These are phyloP conservation scores for Lathyrus tuberosus DNA, from an alignment of 306 rosid species.

Conservation along the genomic window DNA sequence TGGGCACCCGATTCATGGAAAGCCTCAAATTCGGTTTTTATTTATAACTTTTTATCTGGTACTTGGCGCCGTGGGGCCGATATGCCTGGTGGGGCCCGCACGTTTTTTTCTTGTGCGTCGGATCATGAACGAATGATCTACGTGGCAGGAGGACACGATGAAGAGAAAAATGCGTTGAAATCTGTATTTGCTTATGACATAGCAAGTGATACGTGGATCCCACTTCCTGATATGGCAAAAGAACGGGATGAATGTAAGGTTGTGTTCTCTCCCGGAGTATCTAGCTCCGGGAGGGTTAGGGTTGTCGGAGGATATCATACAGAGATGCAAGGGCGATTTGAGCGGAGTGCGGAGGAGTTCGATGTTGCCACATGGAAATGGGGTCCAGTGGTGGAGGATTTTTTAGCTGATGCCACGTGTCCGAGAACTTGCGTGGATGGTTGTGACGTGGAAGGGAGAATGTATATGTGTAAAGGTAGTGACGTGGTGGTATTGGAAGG, in stretches of 20 bases:
- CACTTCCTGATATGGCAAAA: conserved; percentile 55
- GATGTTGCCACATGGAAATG: conserved; percentile 52
- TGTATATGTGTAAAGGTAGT: conserved; percentile 50
- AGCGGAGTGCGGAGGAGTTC: conserved; percentile 59
- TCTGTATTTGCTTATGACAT: conserved; percentile 63
- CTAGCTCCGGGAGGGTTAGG: conserved; percentile 35
- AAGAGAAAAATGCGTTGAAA: conserved; percentile 62
- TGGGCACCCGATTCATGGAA: conserved; percentile 70
- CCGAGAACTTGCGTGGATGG: conserved; percentile 56
- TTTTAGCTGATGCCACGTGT: conserved; percentile 46
- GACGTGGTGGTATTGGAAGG: conserved; percentile 36
- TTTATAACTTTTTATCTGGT: conserved; percentile 50
- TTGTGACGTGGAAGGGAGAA: conserved; percentile 18
- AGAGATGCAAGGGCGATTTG: conserved; percentile 73
- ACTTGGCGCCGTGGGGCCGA: conserved; percentile 70
- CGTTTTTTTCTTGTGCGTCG: conserved; percentile 60
- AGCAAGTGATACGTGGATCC: conserved; percentile 50
- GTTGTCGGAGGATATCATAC: conserved; percentile 69
- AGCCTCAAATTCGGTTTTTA: conserved; percentile 56
- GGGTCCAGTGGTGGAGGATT: conserved; percentile 47
- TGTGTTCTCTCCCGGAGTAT: conserved; percentile 22
- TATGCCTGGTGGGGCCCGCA: conserved; percentile 70
- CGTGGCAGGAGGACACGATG: conserved; percentile 73
- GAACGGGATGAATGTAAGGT: conserved; percentile 80
- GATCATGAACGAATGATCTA: conserved; percentile 49